Evolutionary conservation across 2,329 filamentous ascomycete species (phyloP).

Genomic region (Calycina marina): DNA sequence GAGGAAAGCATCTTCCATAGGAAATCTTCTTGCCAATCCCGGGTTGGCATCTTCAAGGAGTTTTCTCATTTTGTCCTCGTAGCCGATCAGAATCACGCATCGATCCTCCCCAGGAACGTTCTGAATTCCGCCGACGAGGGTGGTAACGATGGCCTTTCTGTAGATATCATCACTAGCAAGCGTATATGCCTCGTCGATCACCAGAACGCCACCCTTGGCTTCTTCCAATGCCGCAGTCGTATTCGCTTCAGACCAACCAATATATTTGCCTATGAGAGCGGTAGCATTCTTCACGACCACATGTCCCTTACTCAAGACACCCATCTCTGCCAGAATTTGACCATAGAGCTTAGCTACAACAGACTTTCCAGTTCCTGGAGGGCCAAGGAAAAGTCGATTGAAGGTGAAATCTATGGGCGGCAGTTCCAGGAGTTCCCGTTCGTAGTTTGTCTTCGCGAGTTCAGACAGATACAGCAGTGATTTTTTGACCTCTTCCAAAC

Average conservation of each 20-base stretch:
- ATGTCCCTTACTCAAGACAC: conserved; percentile 53
- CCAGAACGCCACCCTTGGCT: conserved; percentile 35
- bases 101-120: conserved; percentile 54
- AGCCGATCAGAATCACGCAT: conserved; percentile 53
- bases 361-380: conserved; percentile 64
- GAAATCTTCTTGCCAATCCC: conserved; percentile 50
- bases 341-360: conserved; percentile 63
- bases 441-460: conserved; percentile 47
- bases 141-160: conserved; percentile 54
- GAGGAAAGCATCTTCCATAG: conserved; percentile 42
- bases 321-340: conserved; percentile 50
- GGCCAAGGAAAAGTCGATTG: conserved; percentile 57
- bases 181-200: conserved; percentile 46
- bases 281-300: conserved; percentile 23
- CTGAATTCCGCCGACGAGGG: conserved; percentile 57
- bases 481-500: conserved; percentile 46
- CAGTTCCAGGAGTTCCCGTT: conserved; percentile 48
- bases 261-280: conserved; percentile 36
- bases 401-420: conserved; percentile 43
- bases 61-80: conserved; percentile 48
- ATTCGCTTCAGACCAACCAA: conserved; percentile 46
- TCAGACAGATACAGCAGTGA: conserved; percentile 44
- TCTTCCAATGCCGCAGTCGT: conserved; percentile 57
- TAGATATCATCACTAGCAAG: conserved; percentile 39
- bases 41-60: conserved; percentile 43